These are phyloP conservation scores for Fusarium mexicanum DNA, from an alignment of 2,329 filamentous ascomycete species.

Conservation along the genomic window DNA sequence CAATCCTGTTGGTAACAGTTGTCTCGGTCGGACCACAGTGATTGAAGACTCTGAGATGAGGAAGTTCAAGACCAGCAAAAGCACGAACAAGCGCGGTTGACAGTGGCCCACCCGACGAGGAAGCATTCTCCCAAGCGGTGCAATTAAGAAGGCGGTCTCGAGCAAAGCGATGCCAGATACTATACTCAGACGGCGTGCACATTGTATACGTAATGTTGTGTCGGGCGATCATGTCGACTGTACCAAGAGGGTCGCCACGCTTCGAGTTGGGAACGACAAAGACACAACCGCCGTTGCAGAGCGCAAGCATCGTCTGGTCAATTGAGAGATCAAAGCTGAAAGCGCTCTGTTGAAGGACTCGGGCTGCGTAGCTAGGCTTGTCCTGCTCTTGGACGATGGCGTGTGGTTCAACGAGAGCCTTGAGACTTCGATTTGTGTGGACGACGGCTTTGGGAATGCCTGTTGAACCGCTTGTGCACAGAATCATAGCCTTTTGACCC, in stretches of 20 bases:
- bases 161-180: constrained; percentile 4
- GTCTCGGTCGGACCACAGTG: constrained; percentile 1
- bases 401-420: background rate
- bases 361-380: background rate
- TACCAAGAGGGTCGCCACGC: constrained; percentile 1
- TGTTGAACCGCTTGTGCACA: constrained; percentile 21
- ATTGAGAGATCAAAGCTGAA: constrained; percentile 25
- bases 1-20: background rate
- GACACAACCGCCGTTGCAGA: constrained; percentile 10
- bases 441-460: constrained; percentile 12
- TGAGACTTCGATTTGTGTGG: background rate
- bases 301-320: constrained; percentile 5
- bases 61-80: background rate
- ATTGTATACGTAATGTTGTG: constrained; percentile 2
- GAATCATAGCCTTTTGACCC: background rate
- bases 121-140: background rate
- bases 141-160: constrained; percentile 1
- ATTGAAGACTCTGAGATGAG: background rate
- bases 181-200: constrained; percentile 17
- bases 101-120: background rate
- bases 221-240: constrained; percentile 6
- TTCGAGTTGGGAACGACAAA: background rate
- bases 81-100: background rate
- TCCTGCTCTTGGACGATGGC: background rate
- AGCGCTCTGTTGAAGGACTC: constrained; percentile 24